Base-by-base conservation (phyloP, 768 basidiomycete species). In the Porphyrellus cyaneotinctus region DNA sequence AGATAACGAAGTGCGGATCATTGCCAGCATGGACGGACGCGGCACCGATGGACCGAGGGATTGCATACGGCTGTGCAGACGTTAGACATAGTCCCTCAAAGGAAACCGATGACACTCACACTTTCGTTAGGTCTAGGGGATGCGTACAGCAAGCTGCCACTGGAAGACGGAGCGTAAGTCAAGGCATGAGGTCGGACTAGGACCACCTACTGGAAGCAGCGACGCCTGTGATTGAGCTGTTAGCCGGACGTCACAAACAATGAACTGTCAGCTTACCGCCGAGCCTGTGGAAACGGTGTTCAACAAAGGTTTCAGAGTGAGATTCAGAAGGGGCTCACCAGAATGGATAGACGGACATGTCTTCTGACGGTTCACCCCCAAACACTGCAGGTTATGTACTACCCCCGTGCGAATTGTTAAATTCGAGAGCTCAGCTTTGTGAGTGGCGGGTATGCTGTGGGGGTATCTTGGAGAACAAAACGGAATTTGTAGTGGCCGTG, bases 101-200 rank as follows among this genome's bases (percentile, higher is more conserved):
- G 11, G 30, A 42, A 43, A 35, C 9, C 9, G 30, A 42, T 45
- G 26, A 2, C 14, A 73, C 82, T 54, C 53, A 88, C 84, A 91
- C 87, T 83, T 92, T 95, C 30, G 88, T 87, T 48, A 92, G 74
- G 70, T 92, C 90, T 50, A 92, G 68, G 35, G 90, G 90, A 72
- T 92, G 90, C 0, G 89, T 92, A 64, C 80, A 85, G 49, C 78
- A 82, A 26, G 89, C 85, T 36, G 90, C 89, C 82, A 91, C 88
- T 88, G 54, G 42, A 59, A 51, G 28, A 52, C 43, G 18, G 33
- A 50, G 41, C 30, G 28, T 58, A 30, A 59, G 49, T 9, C 53
- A 45, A 20, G 12, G 17, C 13, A 23, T 14, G 22, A 22, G 28
- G 10, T 26, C 26, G 13, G 38, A 18, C 18, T n/a, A 20, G n/a